A percentile compares a stretch with the other conserved stretches of the same genome.
Evolutionary conservation across 2,329 filamentous ascomycete species (phyloP).

Genomic region (Pseudonectria buxi): DNA sequence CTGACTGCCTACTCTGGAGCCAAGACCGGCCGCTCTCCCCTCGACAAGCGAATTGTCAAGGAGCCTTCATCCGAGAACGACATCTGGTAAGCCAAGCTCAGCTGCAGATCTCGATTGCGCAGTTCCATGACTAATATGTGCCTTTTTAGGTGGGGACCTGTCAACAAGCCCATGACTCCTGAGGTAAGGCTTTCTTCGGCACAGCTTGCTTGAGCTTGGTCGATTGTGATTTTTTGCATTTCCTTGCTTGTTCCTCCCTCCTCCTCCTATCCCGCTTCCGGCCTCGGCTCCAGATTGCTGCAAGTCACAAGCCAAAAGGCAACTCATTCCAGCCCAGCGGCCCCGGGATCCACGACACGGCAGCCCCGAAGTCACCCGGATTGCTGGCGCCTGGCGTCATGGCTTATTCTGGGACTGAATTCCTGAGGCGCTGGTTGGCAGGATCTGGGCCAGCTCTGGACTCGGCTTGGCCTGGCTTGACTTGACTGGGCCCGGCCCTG

Average conservation of each 20-base stretch:
- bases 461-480: not conserved
- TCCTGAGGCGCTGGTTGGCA: constrained; percentile 22
- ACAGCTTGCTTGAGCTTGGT: too few relatives aligned
- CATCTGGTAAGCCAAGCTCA: constrained; percentile 68
- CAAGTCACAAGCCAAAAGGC: constrained; percentile 13
- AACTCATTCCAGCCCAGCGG: constrained; percentile 14
- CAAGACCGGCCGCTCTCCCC: constrained; percentile 94
- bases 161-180: constrained; percentile 97
- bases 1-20: constrained; percentile 96
- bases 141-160: constrained; percentile 71
- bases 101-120: too few relatives aligned
- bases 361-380: constrained; percentile 21
- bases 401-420: constrained; percentile 25
- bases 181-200: constrained; percentile 78
- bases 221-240: constrained; percentile 8
- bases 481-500: not conserved
- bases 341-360: constrained; percentile 8
- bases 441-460: constrained; percentile 9
- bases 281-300: not conserved
- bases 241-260: constrained; percentile 6
- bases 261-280: not conserved
- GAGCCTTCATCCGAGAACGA: constrained; percentile 84
- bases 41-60: constrained; percentile 96
- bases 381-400: constrained; percentile 16
- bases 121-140: too few relatives aligned